These are phyloP conservation scores for Przewalskia tangutica DNA, from an alignment of 257 asterid genomes.

Conservation along the genomic window DNA sequence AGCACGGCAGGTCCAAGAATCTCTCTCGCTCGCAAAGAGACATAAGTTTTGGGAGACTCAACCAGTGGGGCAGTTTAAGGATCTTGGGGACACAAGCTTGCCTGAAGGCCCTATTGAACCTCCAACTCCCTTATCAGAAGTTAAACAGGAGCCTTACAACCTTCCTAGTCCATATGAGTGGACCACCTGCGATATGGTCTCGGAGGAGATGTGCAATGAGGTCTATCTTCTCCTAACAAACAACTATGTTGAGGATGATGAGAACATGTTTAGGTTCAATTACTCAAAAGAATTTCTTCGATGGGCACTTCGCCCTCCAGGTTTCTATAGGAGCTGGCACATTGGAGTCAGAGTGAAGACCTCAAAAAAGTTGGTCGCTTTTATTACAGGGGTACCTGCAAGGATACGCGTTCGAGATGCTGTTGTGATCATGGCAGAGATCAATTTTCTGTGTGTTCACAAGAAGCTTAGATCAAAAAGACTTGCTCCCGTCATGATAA, in stretches of 20 bases:
- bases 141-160: slow-evolving; percentile 79
- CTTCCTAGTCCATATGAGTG: slow-evolving; percentile 79
- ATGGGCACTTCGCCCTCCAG: slow-evolving; percentile 90
- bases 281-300: slow-evolving; percentile 80
- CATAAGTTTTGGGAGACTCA: slow-evolving; percentile 95
- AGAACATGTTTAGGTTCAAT: slow-evolving; percentile 77
- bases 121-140: slow-evolving; percentile 62
- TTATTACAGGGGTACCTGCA: slow-evolving; percentile 78
- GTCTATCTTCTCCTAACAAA: slow-evolving; percentile 57
- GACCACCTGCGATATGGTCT: slow-evolving; percentile 69
- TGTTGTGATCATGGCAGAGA: slow-evolving; percentile 71
- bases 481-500: slow-evolving; percentile 86
- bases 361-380: slow-evolving; percentile 80
- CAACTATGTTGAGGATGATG: slow-evolving; percentile 79
- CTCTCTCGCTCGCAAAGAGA: slow-evolving; percentile 54
- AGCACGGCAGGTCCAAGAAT: slow-evolving; percentile 54
- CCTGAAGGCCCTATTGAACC: slow-evolving; percentile 81
- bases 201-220: slow-evolving; percentile 64
- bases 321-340: slow-evolving; percentile 67
- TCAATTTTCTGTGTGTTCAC: slow-evolving; percentile 75
- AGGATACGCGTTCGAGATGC: slow-evolving; percentile 58
- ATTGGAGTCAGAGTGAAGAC: slow-evolving; percentile 74
- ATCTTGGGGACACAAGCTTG: slow-evolving; percentile 52
- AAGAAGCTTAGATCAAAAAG: slow-evolving; percentile 86
- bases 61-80: slow-evolving; percentile 88